Evolutionary conservation across 345 rosid species (phyloP), one percentile per base, ranked within the genome.

Genomic region (Lumnitzera littorea): DNA sequence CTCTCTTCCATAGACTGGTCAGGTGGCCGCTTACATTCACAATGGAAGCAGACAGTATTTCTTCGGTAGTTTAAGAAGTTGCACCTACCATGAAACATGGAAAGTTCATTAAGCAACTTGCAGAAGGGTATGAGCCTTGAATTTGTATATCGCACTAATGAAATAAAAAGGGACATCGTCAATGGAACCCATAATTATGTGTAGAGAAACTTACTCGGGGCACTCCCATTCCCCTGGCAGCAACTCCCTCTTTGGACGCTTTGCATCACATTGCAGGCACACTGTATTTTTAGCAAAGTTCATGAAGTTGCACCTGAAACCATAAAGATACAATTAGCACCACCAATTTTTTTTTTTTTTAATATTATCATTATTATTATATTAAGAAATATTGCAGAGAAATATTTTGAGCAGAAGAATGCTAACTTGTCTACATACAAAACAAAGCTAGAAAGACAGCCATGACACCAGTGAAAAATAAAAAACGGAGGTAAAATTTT

Each of bases 171-270:
- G 10, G 9, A 7, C 11, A 36, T 9, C 7, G 43, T 5, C 1
- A 36, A 36, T 4, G 10, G 1, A 36, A 36, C 9, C 43, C 43
- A 36, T 36, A 9, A 36, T 36, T 5, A 36, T 9, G 31, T 9
- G 43, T 6, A 36, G 10, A 4, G 43, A 65, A 76, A 74, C 99
- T 76, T 86, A 94, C 99, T 80, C 85, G 1, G 96, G 96, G 77
- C 99, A 94, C 79, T 90, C 99, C 99, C 99, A 94, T 79, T 94
- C 99, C 64, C 99, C 99, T 15, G 97, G 99, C 72, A 94, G 95
- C 63, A 94, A 74, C 81, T 91, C 92, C 64, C 96, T 83, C 84
- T 94, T 94, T 14, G 97, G 96, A 64, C 89, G 83, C 81, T 94
- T 91, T 23, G 96, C 99, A 74, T 91, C 99, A 72, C 99, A 94